These are phyloP conservation scores for Trichoderma atroviride DNA, from an alignment of 2,329 filamentous ascomycete genomes.

Conservation along the genomic window DNA sequence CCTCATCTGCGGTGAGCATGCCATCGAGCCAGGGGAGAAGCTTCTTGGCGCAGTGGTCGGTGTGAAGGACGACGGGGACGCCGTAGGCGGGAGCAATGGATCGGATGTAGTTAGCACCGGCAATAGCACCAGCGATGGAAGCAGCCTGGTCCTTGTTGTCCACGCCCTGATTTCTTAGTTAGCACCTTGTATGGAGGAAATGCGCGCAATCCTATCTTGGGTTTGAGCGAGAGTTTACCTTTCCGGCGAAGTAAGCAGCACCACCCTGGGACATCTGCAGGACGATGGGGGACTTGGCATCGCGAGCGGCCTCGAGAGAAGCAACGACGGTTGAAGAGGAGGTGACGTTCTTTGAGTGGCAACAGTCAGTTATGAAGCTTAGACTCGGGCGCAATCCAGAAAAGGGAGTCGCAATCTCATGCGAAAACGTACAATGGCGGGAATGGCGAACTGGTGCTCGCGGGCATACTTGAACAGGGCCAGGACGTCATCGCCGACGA, in stretches of 20 bases:
- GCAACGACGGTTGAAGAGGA: slow-evolving; percentile 79
- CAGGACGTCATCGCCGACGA: slow-evolving; percentile 57
- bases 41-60: slow-evolving; percentile 99
- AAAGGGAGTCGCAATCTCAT: too few relatives aligned
- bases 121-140: slow-evolving; percentile 84
- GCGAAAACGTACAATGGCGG: slow-evolving; percentile 62
- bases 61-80: slow-evolving; percentile 90
- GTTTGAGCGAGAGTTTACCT: slow-evolving; percentile 54
- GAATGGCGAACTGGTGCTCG: slow-evolving; percentile 85
- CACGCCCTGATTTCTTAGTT: slow-evolving; percentile 59
- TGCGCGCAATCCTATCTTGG: neutral
- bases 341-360: slow-evolving; percentile 71
- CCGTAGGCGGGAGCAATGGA: slow-evolving; percentile 84
- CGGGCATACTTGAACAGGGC: slow-evolving; percentile 87
- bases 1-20: slow-evolving; percentile 92
- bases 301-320: slow-evolving; percentile 90
- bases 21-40: slow-evolving; percentile 96
- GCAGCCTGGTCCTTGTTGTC: slow-evolving; percentile 80
- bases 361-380: slow-evolving; percentile 16
- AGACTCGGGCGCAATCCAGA: neutral
- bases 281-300: slow-evolving; percentile 88
- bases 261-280: slow-evolving; percentile 93
- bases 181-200: neutral
- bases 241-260: slow-evolving; percentile 89
- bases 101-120: slow-evolving; percentile 92